phyloP scores from a whole-genome alignment of 257 asterid genomes.

The Lantana camara region DNA sequence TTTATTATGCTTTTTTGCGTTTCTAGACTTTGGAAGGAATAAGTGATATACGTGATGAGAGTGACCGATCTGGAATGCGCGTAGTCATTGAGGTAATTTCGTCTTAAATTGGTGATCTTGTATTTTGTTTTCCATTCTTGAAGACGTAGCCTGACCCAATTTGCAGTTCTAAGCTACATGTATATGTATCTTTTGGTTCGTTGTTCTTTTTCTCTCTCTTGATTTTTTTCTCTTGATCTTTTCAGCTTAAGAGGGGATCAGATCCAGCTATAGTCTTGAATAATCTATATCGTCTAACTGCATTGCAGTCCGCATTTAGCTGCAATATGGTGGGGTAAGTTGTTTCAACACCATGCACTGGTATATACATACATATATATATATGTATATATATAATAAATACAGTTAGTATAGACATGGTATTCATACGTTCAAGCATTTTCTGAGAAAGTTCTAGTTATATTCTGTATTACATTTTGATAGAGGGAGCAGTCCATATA shows the following conservation, averaged over 20 bases:
- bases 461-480: neutral
- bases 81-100: conserved; percentile 87
- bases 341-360: conserved; percentile 19
- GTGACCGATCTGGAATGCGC: conserved; percentile 98
- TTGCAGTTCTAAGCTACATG: neutral
- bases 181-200: conserved; percentile 16
- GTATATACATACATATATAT: too few species aligned
- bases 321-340: conserved; percentile 99
- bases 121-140: conserved; percentile 20
- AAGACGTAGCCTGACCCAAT: conserved; percentile 4
- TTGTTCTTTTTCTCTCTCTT: conserved; percentile 19
- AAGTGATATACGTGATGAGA: conserved; percentile 98
- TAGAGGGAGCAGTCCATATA: neutral
- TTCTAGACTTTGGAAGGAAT: conserved; percentile 89
- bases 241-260: conserved; percentile 92
- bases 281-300: conserved; percentile 84
- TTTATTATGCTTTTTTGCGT: conserved; percentile 16
- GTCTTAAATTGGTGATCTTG: conserved; percentile 15
- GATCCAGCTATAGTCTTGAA: conserved; percentile 86
- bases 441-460: conserved; percentile 1
- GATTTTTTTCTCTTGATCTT: conserved; percentile 21
- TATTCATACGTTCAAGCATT: conserved; percentile 15
- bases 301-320: conserved; percentile 86
- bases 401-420: neutral
- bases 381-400: neutral